Evolutionary conservation across 768 basidiomycete species (phyloP).

Genomic region (Nevesoporus exiguus): DNA sequence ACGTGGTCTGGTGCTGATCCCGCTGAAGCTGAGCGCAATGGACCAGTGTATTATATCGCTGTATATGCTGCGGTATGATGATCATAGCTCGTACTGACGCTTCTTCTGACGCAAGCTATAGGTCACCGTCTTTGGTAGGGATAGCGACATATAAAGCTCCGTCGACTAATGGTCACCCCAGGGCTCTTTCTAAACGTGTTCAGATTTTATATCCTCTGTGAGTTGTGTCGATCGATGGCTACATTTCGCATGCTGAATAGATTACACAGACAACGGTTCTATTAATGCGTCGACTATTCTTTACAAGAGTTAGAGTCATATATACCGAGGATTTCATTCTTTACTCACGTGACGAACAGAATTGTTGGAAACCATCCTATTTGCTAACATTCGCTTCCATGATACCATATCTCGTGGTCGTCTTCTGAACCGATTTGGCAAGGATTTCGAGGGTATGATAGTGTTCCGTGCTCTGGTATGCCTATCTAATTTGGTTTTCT

Average conservation of each 20-base stretch:
- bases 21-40: constrained; percentile 37
- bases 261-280: constrained; percentile 59
- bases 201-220: constrained; percentile 72
- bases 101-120: constrained; percentile 25
- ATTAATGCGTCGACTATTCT: constrained; percentile 76
- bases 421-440: constrained; percentile 79
- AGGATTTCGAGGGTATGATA: constrained; percentile 73
- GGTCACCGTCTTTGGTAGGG: constrained; percentile 38
- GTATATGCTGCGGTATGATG: constrained; percentile 63
- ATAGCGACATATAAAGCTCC: not conserved
- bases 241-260: constrained; percentile 4
- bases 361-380: constrained; percentile 76
- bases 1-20: constrained; percentile 55
- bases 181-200: constrained; percentile 58
- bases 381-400: constrained; percentile 89
- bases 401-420: constrained; percentile 88
- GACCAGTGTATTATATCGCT: constrained; percentile 44
- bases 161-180: constrained; percentile 19
- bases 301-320: constrained; percentile 54
- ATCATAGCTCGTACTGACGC: not conserved
- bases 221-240: constrained; percentile 20
- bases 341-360: constrained; percentile 28
- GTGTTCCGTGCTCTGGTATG: too few relatives aligned
- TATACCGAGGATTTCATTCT: not conserved
- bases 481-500: constrained; percentile 13